Conservation (phyloP, 495 filamentous ascomycete genomes). For the Talaromyces proteolyticus region DNA sequence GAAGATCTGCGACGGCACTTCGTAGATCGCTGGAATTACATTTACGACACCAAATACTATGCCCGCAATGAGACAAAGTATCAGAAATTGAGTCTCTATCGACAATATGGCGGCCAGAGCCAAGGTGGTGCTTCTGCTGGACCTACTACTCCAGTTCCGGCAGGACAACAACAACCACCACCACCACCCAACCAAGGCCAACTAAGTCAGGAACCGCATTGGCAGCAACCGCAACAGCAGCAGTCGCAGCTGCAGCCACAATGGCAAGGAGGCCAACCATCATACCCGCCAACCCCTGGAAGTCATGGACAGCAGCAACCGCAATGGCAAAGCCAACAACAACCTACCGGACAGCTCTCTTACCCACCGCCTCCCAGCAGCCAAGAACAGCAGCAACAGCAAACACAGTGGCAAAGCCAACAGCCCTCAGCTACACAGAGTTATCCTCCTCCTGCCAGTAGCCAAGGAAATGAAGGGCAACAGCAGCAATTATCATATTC, state of each 20-base stretch:
- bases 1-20: constrained; percentile 77
- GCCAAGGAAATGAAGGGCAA: background rate
- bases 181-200: constrained; percentile 8
- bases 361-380: constrained; percentile 3
- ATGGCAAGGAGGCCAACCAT: constrained; percentile 6
- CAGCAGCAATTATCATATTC: background rate
- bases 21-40: constrained; percentile 88
- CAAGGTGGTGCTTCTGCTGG: constrained; percentile 1
- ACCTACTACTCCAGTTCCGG: background rate
- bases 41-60: constrained; percentile 77
- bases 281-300: constrained; percentile 2
- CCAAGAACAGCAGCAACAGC: constrained; percentile 7
- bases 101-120: constrained; percentile 15
- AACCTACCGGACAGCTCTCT: too few species aligned
- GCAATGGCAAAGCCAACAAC: constrained; percentile 10
- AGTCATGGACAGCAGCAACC: constrained; percentile 8
- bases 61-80: constrained; percentile 60
- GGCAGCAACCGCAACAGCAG: constrained; percentile 16
- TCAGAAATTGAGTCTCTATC: constrained; percentile 38
- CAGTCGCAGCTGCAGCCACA: constrained; percentile 11
- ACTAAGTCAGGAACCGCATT: constrained; percentile 2
- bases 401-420: constrained; percentile 7
- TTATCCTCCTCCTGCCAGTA: constrained; percentile 6
- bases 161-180: background rate
- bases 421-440: constrained; percentile 2